phyloP scores from a whole-genome alignment of 176 grass and related monocot genomes.

The Musa schizocarpa region DNA sequence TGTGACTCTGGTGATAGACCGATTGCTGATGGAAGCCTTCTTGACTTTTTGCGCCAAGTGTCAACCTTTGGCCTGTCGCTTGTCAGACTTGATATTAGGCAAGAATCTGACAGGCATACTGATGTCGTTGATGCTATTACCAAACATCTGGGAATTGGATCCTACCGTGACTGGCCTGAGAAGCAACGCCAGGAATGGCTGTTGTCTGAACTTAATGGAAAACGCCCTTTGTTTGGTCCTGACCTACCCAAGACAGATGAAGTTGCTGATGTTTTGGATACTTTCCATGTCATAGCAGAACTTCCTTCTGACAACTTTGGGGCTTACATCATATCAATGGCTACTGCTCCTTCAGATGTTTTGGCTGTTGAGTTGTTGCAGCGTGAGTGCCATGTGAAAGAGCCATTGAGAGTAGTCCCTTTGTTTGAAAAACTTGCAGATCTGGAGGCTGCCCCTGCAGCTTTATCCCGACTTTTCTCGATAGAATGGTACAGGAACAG shows the following conservation, averaged over 20 bases:
- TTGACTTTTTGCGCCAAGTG: constrained; percentile 87
- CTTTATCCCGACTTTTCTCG: constrained; percentile 26
- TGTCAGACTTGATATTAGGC: constrained; percentile 94
- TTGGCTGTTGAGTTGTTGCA: constrained; percentile 34
- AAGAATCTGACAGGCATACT: constrained; percentile 82
- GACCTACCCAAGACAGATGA: constrained; percentile 34
- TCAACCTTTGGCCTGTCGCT: constrained; percentile 89
- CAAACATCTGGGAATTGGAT: constrained; percentile 28
- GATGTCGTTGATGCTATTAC: constrained; percentile 35
- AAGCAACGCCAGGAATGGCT: constrained; percentile 29
- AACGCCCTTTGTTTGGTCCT: constrained; percentile 27
- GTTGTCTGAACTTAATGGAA: constrained; percentile 33
- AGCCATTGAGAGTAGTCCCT: constrained; percentile 32
- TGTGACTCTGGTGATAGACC: constrained; percentile 69
- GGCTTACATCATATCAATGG: constrained; percentile 35
- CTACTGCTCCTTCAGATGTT: constrained; percentile 32
- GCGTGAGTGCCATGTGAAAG: constrained; percentile 30
- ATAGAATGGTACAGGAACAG: constrained; percentile 28
- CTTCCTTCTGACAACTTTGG: constrained; percentile 34
- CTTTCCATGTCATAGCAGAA: constrained; percentile 34
- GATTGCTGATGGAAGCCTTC: constrained; percentile 90
- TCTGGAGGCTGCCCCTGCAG: constrained; percentile 28
- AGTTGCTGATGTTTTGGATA: constrained; percentile 30
- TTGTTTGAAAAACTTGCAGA: constrained; percentile 35
- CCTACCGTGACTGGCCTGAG: constrained; percentile 31